Base-by-base conservation (phyloP, 768 basidiomycete genomes). In the Tephrocybe sp. region DNA sequence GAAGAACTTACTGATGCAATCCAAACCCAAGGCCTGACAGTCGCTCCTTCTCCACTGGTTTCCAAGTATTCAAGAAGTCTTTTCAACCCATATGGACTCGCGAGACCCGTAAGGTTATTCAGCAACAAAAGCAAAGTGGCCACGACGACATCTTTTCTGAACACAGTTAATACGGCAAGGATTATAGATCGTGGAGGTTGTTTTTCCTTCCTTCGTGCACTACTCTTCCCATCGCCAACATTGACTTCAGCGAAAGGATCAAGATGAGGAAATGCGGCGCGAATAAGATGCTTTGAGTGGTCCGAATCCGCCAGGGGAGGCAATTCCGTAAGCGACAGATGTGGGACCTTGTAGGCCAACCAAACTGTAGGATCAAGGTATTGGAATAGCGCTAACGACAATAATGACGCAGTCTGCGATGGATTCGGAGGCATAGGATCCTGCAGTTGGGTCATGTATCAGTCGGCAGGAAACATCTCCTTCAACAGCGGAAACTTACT, bases 231-330 rank as follows among this genome's bases (percentile, higher is more conserved):
- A 53, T 43, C 45, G 56, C 56, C 22, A 57, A 34, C 23, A 38
- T 50, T 50, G 17, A 22, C 52, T 30, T 57, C 56, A 14, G 46
- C 40, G 31, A 48, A 57, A 2, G 52, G 56, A 40, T 57, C 56
- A 10, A 57, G 49, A 32, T 57, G 52, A 12, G 63, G 62, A 48
- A 70, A 70, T 14, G 54, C 53, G 17, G 39, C 59, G 8, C 43
- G 57, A 13, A 62, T 62, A 14, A 68, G 53, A 48, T 65, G 52
- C 23, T 62, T 51, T 5, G 65, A 61, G 52, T 60, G 46, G 52
- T 87, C 86, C 41, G 78, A 79, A 52, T 87, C 84, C 4, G 82
- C 82, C 67, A 88, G 76, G 4, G 79, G 79, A 14, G 83, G 83
- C 23, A 85, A 62, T 43, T 80, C 60, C 32, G 84, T 78, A 33